A percentile compares a stretch with the other conserved stretches of the same genome.
Conservation (phyloP, 306 rosid species). For the Quillaja saponaria region DNA sequence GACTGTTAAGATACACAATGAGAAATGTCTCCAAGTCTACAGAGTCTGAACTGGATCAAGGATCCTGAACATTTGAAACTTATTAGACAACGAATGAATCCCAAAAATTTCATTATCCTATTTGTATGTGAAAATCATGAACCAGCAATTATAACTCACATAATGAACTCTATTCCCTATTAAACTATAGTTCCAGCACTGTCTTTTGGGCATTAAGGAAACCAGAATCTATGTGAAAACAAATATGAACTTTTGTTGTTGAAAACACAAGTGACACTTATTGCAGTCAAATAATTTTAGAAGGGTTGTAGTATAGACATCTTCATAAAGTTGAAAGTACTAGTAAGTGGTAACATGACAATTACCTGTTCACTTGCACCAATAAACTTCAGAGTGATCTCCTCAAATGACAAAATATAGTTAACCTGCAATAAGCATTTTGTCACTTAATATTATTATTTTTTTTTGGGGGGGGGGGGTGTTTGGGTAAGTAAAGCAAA, state of each 20-base stretch:
- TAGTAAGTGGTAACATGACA: slow-evolving; percentile 20
- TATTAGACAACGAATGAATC: slow-evolving; percentile 8
- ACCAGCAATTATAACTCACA: no score
- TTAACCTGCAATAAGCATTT: slow-evolving; percentile 70
- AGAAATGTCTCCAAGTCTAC: no score
- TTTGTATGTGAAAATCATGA: slow-evolving; percentile 11
- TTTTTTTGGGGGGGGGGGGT: no score
- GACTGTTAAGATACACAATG: no score
- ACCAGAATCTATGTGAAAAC: neutral
- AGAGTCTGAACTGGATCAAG: no score
- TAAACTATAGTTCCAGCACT: neutral
- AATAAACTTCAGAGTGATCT: slow-evolving; percentile 88
- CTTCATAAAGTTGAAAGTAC: slow-evolving; percentile 19
- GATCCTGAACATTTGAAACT: no score
- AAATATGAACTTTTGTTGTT: neutral
- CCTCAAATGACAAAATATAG: slow-evolving; percentile 85
- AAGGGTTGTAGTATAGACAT: no score
- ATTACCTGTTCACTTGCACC: slow-evolving; percentile 83
- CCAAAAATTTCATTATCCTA: neutral
- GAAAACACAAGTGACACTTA: slow-evolving; percentile 10
- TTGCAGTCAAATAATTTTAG: slow-evolving; percentile 9
- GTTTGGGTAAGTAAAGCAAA: slow-evolving; percentile 15
- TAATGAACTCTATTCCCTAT: no score
- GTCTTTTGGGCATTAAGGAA: neutral
- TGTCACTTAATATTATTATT: no score